These are phyloP conservation scores for Talaromyces funiculosus DNA, from an alignment of 2,329 filamentous ascomycete genomes.

Conservation along the genomic window DNA sequence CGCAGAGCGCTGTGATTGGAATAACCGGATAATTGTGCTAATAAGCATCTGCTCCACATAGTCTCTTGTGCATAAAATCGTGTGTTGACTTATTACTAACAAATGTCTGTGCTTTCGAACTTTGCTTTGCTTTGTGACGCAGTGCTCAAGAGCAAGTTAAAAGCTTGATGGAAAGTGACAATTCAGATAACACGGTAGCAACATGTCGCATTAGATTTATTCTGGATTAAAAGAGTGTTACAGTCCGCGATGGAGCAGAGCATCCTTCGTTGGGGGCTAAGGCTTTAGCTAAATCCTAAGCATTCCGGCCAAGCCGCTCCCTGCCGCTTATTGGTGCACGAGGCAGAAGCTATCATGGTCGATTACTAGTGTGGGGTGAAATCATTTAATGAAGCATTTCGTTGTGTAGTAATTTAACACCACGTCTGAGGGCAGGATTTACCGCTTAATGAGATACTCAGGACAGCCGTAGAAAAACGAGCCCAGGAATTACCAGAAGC, in stretches of 20 bases:
- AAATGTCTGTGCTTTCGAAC: background rate
- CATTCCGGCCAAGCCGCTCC: background rate
- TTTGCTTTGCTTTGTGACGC: background rate
- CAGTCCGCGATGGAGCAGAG: background rate
- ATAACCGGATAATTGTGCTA: background rate
- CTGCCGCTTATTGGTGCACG: background rate
- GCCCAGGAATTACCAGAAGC: background rate
- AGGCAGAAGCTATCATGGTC: background rate
- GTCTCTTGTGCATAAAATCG: background rate
- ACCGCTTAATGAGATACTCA: background rate
- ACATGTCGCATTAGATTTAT: background rate
- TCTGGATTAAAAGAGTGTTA: background rate
- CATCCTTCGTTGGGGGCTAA: background rate
- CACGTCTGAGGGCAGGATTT: too few species aligned
- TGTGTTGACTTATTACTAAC: background rate
- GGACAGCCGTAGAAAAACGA: background rate
- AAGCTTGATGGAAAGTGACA: background rate
- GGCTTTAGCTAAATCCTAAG: background rate
- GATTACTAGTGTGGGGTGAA: background rate
- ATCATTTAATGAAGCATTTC: background rate
- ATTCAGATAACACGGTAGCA: background rate
- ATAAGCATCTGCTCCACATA: background rate
- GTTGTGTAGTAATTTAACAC: background rate
- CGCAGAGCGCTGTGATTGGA: background rate
- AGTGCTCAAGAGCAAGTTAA: background rate